Conservation (phyloP, 257 asterid genomes). For the Prunella vulgaris region DNA sequence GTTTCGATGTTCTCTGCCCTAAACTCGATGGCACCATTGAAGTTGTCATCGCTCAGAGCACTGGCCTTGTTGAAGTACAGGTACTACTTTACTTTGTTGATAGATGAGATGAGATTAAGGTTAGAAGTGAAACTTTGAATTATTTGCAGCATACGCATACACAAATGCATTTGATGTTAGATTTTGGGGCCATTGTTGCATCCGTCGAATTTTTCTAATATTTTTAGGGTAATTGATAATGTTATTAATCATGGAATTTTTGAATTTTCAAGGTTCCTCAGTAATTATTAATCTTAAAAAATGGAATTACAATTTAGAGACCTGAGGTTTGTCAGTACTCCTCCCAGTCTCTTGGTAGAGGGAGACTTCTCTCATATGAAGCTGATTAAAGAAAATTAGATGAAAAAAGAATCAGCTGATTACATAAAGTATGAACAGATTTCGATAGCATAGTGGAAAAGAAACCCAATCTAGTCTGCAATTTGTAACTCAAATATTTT, state of each 20-base stretch:
- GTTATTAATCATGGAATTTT: neutral
- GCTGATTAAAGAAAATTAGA: neutral
- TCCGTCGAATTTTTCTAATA: neutral
- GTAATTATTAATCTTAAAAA: neutral
- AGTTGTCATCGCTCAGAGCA: constrained; percentile 77
- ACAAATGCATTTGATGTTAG: neutral
- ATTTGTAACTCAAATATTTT: neutral
- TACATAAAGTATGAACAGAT: neutral
- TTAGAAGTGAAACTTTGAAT: neutral
- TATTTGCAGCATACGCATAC: too few species aligned
- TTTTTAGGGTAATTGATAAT: neutral
- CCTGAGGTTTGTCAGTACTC: neutral
- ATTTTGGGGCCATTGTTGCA: neutral
- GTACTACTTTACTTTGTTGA: constrained; percentile 28
- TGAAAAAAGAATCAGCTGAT: neutral
- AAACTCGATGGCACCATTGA: constrained; percentile 61
- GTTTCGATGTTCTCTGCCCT: too few species aligned
- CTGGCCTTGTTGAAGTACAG: constrained; percentile 75
- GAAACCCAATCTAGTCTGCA: neutral
- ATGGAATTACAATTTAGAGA: neutral
- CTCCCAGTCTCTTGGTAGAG: too few species aligned
- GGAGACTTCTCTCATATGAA: too few species aligned
- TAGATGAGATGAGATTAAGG: too few species aligned
- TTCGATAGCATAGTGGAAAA: neutral
- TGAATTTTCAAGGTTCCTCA: neutral